Conservation (phyloP, 148 eudicot species). For the Chenopodium album region DNA sequence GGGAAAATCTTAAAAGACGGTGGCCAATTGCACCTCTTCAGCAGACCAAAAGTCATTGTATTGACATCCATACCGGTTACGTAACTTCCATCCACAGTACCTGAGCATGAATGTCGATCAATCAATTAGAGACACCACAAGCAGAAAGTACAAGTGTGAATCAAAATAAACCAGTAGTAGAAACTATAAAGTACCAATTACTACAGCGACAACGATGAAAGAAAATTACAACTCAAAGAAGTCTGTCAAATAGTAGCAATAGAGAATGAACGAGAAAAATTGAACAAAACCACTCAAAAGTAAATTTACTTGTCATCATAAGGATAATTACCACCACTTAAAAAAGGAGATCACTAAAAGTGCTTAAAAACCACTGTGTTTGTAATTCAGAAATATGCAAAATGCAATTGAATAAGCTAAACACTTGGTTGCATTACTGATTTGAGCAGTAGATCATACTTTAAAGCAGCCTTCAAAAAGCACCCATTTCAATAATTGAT, state of each 20-base stretch:
- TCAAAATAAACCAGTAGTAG: background rate
- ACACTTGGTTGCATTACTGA: too few species aligned
- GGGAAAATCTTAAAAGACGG: constrained; percentile 5
- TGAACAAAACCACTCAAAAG: too few species aligned
- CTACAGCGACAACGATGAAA: background rate
- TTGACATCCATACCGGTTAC: background rate
- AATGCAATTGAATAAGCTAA: too few species aligned
- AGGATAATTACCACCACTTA: too few species aligned
- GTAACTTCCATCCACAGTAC: background rate
- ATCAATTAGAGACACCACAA: background rate
- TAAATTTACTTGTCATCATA: too few species aligned
- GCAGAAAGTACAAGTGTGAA: background rate
- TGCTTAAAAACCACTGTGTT: too few species aligned
- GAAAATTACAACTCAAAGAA: background rate
- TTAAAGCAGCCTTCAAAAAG: too few species aligned
- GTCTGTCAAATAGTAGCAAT: too few species aligned
- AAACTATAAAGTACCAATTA: background rate
- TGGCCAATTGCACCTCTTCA: constrained; percentile 9
- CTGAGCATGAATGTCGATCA: background rate
- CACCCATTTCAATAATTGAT: too few species aligned
- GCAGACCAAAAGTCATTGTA: background rate
- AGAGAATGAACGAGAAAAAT: background rate
- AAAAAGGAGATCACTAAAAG: too few species aligned
- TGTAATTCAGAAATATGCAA: too few species aligned
- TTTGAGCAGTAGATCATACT: too few species aligned